Evolutionary conservation across 2,329 filamentous ascomycete species (phyloP).

Genomic region (Lecanicillium sp.): DNA sequence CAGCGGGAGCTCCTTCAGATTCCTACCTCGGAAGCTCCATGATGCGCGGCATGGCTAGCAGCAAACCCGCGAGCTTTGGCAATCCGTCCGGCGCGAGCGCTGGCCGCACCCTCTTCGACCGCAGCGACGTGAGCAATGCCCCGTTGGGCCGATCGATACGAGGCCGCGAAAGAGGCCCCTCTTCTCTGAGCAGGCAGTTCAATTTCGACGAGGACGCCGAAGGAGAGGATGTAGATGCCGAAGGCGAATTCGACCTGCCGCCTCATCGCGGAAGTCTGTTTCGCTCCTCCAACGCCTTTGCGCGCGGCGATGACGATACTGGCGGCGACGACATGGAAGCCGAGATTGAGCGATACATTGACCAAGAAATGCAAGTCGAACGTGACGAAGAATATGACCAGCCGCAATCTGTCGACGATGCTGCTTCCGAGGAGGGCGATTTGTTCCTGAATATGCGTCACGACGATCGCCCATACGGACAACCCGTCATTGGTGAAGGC

Average conservation of each 20-base stretch:
- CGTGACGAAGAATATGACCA: constrained; percentile 30
- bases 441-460: constrained; percentile 43
- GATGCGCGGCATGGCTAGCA: constrained; percentile 32
- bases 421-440: constrained; percentile 34
- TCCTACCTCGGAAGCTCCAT: constrained; percentile 49
- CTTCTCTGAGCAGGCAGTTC: constrained; percentile 39
- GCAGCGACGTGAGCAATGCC: constrained; percentile 27
- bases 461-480: constrained; percentile 29
- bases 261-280: constrained; percentile 25
- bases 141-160: constrained; percentile 43
- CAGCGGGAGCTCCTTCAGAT: constrained; percentile 46
- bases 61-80: constrained; percentile 33
- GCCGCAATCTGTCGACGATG: constrained; percentile 30
- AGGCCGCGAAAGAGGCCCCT: constrained; percentile 36
- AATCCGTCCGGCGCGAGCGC: constrained; percentile 17
- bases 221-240: constrained; percentile 22
- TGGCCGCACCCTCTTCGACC: constrained; percentile 29
- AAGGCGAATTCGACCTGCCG: constrained; percentile 26
- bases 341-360: constrained; percentile 28
- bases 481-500: constrained; percentile 33
- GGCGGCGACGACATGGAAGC: constrained; percentile 24
- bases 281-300: constrained; percentile 15
- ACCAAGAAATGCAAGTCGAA: constrained; percentile 21
- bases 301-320: constrained; percentile 16
- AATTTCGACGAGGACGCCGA: constrained; percentile 23